Evolutionary conservation across 2,329 filamentous ascomycete species (phyloP).

Genomic region (Talaromyces sp.): DNA sequence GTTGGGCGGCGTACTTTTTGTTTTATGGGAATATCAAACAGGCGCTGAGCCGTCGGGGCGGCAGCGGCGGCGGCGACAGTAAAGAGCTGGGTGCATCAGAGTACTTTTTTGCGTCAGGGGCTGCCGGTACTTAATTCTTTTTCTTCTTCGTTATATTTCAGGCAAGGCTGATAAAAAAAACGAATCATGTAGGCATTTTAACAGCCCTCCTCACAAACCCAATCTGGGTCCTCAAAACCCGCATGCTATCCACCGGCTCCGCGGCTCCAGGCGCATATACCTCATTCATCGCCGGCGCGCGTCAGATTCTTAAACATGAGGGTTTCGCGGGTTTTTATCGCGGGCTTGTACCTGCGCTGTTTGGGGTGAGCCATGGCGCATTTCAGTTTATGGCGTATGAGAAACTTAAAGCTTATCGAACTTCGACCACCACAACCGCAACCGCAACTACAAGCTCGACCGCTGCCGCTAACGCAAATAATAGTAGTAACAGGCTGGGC

Average conservation of each 20-base stretch:
- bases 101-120: slow-evolving; percentile 73
- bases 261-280: slow-evolving; percentile 73
- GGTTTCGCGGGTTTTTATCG: slow-evolving; percentile 80
- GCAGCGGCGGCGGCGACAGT: not conserved
- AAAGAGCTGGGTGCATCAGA: slow-evolving; percentile 57
- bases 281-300: slow-evolving; percentile 67
- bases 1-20: slow-evolving; percentile 91
- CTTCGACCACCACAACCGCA: slow-evolving; percentile 17
- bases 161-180: too few relatives aligned
- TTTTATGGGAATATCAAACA: slow-evolving; percentile 61
- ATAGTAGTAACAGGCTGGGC: slow-evolving; percentile 42
- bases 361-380: slow-evolving; percentile 87
- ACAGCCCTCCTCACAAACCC: slow-evolving; percentile 87
- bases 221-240: slow-evolving; percentile 96
- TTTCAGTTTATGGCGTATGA: slow-evolving; percentile 97
- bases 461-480: not conserved
- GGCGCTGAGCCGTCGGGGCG: slow-evolving; percentile 12
- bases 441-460: slow-evolving; percentile 15
- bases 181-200: slow-evolving; percentile 66
- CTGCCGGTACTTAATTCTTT: too few relatives aligned
- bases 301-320: slow-evolving; percentile 64
- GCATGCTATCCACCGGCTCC: slow-evolving; percentile 85
- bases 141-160: too few relatives aligned
- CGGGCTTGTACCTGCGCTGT: slow-evolving; percentile 73
- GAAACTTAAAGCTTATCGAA: slow-evolving; percentile 60